Evolutionary conservation across 2,329 filamentous ascomycete species (phyloP).

Genomic region (Chrysoporthe austroafricana): DNA sequence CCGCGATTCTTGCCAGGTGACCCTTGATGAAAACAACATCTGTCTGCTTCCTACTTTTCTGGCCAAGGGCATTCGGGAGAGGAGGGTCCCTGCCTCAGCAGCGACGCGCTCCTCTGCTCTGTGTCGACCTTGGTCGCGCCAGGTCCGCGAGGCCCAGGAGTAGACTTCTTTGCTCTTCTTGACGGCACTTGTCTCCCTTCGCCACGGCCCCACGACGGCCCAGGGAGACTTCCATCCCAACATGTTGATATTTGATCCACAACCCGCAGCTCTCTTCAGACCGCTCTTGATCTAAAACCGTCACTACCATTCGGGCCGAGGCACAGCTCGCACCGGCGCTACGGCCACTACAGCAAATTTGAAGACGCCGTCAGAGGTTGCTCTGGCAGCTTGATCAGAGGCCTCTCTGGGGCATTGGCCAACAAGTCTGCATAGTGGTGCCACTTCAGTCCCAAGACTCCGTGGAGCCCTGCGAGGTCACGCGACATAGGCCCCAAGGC

Average conservation of each 20-base stretch:
- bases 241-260: constrained; percentile 11
- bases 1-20: constrained; percentile 1
- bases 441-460: constrained; percentile 1
- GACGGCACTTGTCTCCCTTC: neutral
- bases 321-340: neutral
- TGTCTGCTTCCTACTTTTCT: neutral
- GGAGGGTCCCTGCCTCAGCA: neutral
- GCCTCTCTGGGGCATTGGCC: neutral
- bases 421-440: neutral
- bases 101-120: neutral
- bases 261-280: neutral
- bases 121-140: constrained; percentile 1
- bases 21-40: neutral
- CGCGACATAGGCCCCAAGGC: neutral
- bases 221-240: neutral
- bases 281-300: neutral
- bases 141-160: neutral
- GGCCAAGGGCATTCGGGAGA: neutral
- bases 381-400: neutral
- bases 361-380: neutral
- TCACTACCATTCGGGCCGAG: neutral
- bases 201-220: neutral
- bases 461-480: neutral
- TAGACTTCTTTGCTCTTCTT: neutral
- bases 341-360: neutral